Percentiles rank a stretch among this genome's conserved stretches.
Evolutionary conservation across 768 basidiomycete genomes (phyloP).

Genomic region (Leccinum subgranulosum): DNA sequence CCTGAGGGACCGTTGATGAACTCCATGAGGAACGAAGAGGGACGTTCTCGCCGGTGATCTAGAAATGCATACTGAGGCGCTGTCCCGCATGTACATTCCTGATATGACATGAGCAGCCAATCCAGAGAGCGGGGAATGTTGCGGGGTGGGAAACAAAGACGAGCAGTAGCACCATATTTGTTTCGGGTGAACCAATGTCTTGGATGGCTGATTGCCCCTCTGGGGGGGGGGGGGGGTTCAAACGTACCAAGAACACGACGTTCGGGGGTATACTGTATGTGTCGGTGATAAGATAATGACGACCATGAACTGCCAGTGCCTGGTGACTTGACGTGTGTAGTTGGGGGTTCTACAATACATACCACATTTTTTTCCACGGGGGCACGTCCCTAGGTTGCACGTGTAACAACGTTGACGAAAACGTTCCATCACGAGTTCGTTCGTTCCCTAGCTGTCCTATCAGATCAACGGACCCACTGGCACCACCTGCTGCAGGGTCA

Average conservation of each 20-base stretch:
- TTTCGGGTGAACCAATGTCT: not conserved
- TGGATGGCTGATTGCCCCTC: not conserved
- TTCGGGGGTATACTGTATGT: not conserved
- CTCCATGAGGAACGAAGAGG: conserved; percentile 23
- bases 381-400: conserved; percentile 5
- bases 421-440: not conserved
- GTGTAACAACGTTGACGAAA: not conserved
- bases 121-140: conserved; percentile 18
- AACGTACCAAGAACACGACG: conserved; percentile 11
- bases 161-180: not conserved
- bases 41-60: not conserved
- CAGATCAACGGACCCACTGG: not conserved
- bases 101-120: conserved; percentile 11
- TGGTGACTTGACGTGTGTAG: not conserved
- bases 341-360: not conserved
- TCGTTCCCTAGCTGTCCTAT: not conserved
- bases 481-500: not conserved
- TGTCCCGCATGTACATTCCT: conserved; percentile 8
- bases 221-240: conserved; percentile 20
- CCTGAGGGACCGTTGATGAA: conserved; percentile 2
- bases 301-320: not conserved
- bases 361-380: conserved; percentile 7
- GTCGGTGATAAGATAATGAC: conserved; percentile 5
- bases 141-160: conserved; percentile 23
- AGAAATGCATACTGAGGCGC: conserved; percentile 30